Evolutionary conservation across 2,329 filamentous ascomycete genomes (phyloP).

Genomic region (Mycosphaerelloides madeirae): DNA sequence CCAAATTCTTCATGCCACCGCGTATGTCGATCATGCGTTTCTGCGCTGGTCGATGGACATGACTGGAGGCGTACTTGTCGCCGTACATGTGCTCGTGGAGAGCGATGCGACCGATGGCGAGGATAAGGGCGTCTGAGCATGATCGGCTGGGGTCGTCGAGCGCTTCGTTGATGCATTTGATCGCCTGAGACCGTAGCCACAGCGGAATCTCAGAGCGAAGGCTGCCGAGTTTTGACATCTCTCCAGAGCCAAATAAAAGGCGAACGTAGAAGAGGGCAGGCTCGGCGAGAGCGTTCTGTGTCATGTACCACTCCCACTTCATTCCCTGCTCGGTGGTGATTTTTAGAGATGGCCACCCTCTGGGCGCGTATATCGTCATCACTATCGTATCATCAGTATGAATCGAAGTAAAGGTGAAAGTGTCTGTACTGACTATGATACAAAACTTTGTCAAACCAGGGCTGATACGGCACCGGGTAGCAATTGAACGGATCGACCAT

Average conservation of each 20-base stretch:
- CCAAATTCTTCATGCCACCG: slow-evolving; percentile 28
- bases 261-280: slow-evolving; percentile 33
- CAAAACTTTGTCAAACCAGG: slow-evolving; percentile 28
- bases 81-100: slow-evolving; percentile 33
- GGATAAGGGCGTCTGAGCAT: slow-evolving; percentile 23
- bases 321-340: slow-evolving; percentile 28
- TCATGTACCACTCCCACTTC: slow-evolving; percentile 32
- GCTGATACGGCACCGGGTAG: slow-evolving; percentile 29
- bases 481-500: slow-evolving; percentile 29
- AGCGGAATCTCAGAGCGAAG: slow-evolving; percentile 20
- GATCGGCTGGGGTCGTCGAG: slow-evolving; percentile 17
- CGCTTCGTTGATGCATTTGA: slow-evolving; percentile 28
- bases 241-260: slow-evolving; percentile 31
- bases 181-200: slow-evolving; percentile 29
- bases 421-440: slow-evolving; percentile 25
- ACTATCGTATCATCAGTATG: slow-evolving; percentile 10
- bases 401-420: neutral
- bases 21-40: slow-evolving; percentile 31
- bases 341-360: slow-evolving; percentile 32
- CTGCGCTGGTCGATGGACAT: slow-evolving; percentile 32
- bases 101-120: slow-evolving; percentile 33
- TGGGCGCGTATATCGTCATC: slow-evolving; percentile 32
- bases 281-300: slow-evolving; percentile 29
- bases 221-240: slow-evolving; percentile 25
- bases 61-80: slow-evolving; percentile 27